Evolutionary conservation across 768 basidiomycete species (phyloP).

Genomic region (Macrolepiota fuliginosa): DNA sequence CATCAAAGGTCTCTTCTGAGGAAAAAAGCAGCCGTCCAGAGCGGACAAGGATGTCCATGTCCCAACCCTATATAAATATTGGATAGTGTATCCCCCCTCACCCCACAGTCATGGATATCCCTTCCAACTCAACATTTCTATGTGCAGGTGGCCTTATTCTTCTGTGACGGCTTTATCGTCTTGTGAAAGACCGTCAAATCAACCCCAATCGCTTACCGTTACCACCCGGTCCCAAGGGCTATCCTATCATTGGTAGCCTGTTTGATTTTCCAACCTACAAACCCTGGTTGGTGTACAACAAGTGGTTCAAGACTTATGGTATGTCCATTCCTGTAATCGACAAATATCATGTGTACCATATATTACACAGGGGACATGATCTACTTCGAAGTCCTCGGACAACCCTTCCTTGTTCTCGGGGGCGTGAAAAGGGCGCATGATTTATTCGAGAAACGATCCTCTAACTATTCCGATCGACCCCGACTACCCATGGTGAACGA

Average conservation of each 20-base stretch:
- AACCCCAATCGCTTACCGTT: background rate
- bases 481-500: slow-evolving; percentile 10
- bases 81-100: too few relatives aligned
- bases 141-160: too few relatives aligned
- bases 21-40: too few relatives aligned
- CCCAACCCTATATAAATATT: too few relatives aligned
- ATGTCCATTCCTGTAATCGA: background rate
- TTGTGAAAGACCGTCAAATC: background rate
- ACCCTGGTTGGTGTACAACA: slow-evolving; percentile 11
- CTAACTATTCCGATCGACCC: slow-evolving; percentile 14
- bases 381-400: slow-evolving; percentile 15
- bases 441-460: slow-evolving; percentile 16
- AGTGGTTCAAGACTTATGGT: background rate
- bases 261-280: background rate
- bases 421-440: slow-evolving; percentile 10
- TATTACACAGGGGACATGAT: slow-evolving; percentile 15
- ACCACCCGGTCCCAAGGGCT: slow-evolving; percentile 8
- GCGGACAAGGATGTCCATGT: too few relatives aligned
- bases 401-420: slow-evolving; percentile 12
- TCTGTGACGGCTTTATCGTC: background rate
- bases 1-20: too few relatives aligned
- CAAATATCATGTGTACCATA: background rate
- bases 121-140: too few relatives aligned
- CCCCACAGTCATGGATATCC: too few relatives aligned
- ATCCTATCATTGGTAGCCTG: slow-evolving; percentile 2